phyloP scores from a whole-genome alignment of 75 land plant species.

The Pinus albicaulis region DNA sequence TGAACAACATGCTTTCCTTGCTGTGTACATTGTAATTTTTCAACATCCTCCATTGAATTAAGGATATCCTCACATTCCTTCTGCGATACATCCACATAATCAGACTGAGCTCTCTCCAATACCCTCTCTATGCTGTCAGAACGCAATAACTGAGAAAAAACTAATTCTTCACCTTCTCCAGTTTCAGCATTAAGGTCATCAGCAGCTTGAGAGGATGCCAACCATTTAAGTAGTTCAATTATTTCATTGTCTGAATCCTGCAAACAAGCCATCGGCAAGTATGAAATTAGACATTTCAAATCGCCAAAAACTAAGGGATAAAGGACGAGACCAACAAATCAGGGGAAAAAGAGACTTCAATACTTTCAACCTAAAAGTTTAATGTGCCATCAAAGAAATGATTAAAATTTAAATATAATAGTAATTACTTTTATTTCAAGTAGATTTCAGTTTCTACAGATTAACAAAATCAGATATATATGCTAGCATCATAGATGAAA shows the following conservation, averaged over 20 bases:
- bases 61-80: constrained; percentile 90
- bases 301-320: no score
- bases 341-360: no score
- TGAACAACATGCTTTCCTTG: background rate
- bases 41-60: constrained; percentile 53
- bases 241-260: constrained; percentile 71
- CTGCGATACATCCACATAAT: constrained; percentile 78
- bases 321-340: no score
- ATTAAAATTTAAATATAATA: no score
- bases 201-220: constrained; percentile 75
- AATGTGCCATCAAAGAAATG: no score
- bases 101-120: constrained; percentile 61
- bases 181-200: constrained; percentile 54
- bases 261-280: background rate
- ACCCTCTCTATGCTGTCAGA: constrained; percentile 50
- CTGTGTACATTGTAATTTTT: background rate
- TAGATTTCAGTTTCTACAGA: no score
- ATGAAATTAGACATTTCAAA: background rate
- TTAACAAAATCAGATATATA: no score
- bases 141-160: constrained; percentile 61
- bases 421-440: no score
- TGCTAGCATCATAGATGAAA: no score
- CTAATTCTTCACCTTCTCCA: constrained; percentile 45
- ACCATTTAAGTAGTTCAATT: constrained; percentile 76
- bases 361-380: no score